A percentile compares a stretch with the other conserved stretches of the same genome.
These are phyloP conservation scores for Rhodotorula sp. DNA, from an alignment of 1,284 basidiomycete genomes.

Conservation along the genomic window DNA sequence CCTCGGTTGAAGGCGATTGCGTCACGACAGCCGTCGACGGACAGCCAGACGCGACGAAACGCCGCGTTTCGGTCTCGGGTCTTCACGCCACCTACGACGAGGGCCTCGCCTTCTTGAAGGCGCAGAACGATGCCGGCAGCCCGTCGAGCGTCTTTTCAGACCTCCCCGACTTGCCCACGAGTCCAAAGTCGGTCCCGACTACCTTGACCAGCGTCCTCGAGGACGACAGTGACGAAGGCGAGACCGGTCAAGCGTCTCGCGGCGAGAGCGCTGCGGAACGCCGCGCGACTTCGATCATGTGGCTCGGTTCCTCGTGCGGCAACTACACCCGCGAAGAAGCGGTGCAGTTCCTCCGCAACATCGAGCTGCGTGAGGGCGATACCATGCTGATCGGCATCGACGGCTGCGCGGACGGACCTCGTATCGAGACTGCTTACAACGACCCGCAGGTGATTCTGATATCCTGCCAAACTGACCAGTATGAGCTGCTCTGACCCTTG, in stretches of 20 bases:
- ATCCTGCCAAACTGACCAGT: background rate
- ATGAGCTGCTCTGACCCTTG: too few relatives aligned
- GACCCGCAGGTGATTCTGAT: conserved; percentile 56
- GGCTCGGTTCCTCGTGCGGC: conserved; percentile 91
- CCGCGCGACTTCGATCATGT: conserved; percentile 64
- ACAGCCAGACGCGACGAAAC: conserved; percentile 1
- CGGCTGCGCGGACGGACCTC: conserved; percentile 65
- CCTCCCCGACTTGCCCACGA: conserved; percentile 45
- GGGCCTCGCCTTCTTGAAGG: conserved; percentile 32
- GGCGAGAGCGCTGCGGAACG: background rate
- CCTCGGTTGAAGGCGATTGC: conserved; percentile 61
- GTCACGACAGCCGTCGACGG: conserved; percentile 34
- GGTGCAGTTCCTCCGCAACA: conserved; percentile 68
- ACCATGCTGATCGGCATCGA: conserved; percentile 74
- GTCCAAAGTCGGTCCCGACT: conserved; percentile 77
- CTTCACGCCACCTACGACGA: conserved; percentile 39
- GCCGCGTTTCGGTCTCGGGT: conserved; percentile 34
- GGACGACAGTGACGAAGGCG: conserved; percentile 43
- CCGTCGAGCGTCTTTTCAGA: conserved; percentile 57
- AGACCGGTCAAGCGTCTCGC: conserved; percentile 12
- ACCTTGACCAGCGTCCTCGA: conserved; percentile 59
- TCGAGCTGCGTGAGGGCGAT: conserved; percentile 70
- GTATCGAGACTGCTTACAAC: conserved; percentile 79
- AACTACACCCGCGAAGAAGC: conserved; percentile 81
- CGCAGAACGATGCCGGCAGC: conserved; percentile 2